Percentiles rank a stretch among this genome's conserved stretches.
Evolutionary conservation across 345 rosid species (phyloP).

Genomic region (Carallia pectinifolia): DNA sequence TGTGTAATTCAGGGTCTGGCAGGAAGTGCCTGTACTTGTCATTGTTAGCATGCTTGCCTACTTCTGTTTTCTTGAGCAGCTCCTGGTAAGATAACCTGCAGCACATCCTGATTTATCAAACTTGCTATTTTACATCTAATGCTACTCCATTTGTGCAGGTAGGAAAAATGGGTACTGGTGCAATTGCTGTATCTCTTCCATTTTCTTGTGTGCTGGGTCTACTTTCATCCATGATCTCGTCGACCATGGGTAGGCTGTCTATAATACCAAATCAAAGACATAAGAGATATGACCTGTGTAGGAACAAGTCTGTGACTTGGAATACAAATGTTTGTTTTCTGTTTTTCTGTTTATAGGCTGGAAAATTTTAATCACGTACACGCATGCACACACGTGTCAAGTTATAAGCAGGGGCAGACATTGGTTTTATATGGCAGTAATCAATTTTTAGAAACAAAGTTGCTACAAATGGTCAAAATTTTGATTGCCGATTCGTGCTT

Average conservation of each 20-base stretch:
- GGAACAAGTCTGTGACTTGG: neutral
- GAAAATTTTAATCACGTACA: no score
- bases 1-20: conserved; percentile 67
- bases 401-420: no score
- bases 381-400: no score
- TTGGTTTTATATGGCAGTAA: no score
- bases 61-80: conserved; percentile 95
- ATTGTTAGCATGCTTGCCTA: conserved; percentile 87
- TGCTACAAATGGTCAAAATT: neutral
- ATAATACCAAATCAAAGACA: neutral
- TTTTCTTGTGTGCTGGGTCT: conserved; percentile 88
- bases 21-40: conserved; percentile 81
- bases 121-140: neutral
- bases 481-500: neutral
- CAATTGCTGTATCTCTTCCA: conserved; percentile 88
- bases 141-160: conserved; percentile 44
- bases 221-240: conserved; percentile 75
- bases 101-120: neutral
- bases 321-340: neutral
- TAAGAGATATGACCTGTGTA: neutral
- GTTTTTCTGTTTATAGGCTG: no score
- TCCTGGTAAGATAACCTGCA: conserved; percentile 50
- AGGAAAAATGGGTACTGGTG: conserved; percentile 69
- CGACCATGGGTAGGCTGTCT: conserved; percentile 78
- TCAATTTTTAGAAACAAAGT: neutral